Evolutionary conservation across 208 protist genomes (phyloP).

Genomic region (Leishmania tropica): DNA sequence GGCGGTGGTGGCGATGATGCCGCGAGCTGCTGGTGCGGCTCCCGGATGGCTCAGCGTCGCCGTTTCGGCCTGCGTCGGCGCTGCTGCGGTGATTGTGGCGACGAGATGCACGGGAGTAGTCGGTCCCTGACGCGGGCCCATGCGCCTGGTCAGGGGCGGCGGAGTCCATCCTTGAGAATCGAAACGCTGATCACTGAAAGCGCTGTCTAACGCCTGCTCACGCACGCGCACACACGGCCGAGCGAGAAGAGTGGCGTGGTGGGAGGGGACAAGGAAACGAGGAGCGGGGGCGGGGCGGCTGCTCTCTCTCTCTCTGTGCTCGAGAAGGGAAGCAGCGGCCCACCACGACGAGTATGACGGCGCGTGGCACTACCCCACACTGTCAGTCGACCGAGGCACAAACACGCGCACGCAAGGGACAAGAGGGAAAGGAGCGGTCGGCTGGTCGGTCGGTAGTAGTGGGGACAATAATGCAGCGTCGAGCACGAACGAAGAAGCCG

Average conservation of each 20-base stretch:
- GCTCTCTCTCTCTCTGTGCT: no score
- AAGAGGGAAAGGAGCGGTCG: no score
- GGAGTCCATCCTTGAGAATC: background rate
- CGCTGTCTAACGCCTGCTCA: background rate
- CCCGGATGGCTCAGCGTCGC: background rate
- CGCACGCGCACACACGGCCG: background rate
- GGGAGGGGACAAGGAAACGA: background rate
- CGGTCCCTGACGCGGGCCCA: background rate
- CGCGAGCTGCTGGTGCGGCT: background rate
- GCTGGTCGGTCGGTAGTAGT: no score
- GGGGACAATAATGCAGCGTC: no score
- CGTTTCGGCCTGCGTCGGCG: background rate
- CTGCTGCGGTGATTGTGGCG: background rate
- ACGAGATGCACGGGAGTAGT: background rate
- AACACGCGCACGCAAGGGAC: no score
- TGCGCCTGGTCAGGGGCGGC: background rate
- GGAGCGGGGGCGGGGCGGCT: no score
- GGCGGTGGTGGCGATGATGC: conserved; percentile 13
- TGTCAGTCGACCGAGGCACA: no score
- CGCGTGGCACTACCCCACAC: no score
- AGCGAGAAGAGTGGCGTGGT: background rate
- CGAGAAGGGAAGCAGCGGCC: no score
- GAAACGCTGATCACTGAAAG: background rate
- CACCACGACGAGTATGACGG: no score
- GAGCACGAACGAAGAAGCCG: no score